Evolutionary conservation across 2,329 filamentous ascomycete genomes (phyloP).

Genomic region (Ophiostoma himal-ulmi): DNA sequence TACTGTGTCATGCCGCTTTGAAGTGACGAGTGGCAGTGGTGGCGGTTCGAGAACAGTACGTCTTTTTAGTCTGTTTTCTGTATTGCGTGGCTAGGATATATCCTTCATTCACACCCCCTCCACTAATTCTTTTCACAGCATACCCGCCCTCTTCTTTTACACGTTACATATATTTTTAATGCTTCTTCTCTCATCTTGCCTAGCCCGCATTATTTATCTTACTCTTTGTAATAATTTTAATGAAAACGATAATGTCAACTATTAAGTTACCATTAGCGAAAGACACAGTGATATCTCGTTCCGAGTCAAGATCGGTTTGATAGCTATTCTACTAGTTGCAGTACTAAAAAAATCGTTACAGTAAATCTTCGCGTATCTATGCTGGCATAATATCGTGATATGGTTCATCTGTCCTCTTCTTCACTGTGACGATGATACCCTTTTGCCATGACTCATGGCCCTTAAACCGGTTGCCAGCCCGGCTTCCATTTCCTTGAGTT

Average conservation of each 20-base stretch:
- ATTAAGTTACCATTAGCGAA: not conserved
- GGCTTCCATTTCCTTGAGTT: not conserved
- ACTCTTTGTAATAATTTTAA: constrained; percentile 19
- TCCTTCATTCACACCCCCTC: not conserved
- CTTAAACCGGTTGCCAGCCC: not conserved
- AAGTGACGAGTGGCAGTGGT: not conserved
- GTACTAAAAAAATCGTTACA: not conserved
- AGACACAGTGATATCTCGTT: not conserved
- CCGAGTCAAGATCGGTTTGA: no score
- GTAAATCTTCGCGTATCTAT: not conserved
- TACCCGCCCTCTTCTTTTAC: constrained; percentile 2
- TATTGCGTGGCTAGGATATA: constrained; percentile 3
- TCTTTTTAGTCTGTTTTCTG: not conserved
- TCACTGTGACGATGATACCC: not conserved
- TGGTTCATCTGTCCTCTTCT: not conserved
- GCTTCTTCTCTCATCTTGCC: constrained; percentile 7
- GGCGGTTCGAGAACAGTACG: not conserved
- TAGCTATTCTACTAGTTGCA: not conserved
- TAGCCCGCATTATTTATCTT: constrained; percentile 13
- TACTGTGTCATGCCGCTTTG: not conserved
- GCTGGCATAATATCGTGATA: not conserved
- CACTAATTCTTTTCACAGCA: not conserved
- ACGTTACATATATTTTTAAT: constrained; percentile 13
- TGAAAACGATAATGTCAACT: constrained; percentile 10
- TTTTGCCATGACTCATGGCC: not conserved